Conservation (phyloP, 2,329 filamentous ascomycete genomes). For the Daldinia sp. region DNA sequence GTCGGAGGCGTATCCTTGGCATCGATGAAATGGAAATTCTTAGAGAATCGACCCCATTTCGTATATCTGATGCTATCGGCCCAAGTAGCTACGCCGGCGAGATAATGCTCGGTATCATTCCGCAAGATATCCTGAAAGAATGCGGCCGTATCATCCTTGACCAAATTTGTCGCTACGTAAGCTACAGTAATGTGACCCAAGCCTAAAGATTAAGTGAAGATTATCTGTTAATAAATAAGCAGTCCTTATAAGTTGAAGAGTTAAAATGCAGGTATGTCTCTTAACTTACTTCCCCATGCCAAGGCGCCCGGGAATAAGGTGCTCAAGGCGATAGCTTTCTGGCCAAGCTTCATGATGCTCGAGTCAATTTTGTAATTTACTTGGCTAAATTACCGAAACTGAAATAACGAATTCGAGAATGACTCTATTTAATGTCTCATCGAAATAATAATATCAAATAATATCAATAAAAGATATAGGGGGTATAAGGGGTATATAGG, state of each 20-base stretch:
- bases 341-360: constrained; percentile 45
- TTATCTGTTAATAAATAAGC: constrained; percentile 15
- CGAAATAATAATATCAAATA: too few species aligned
- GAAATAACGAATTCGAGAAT: too few species aligned
- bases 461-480: background rate
- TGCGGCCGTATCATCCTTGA: constrained; percentile 61
- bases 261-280: background rate
- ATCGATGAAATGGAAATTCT: constrained; percentile 74
- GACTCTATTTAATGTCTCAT: background rate
- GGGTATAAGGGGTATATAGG: background rate
- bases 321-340: constrained; percentile 42
- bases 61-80: constrained; percentile 73
- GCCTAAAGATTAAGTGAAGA: constrained; percentile 49
- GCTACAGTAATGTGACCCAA: constrained; percentile 73
- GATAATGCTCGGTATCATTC: constrained; percentile 63
- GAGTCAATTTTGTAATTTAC: background rate
- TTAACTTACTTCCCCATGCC: constrained; percentile 54
- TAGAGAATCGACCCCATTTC: constrained; percentile 67
- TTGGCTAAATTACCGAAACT: background rate
- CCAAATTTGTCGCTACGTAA: constrained; percentile 68
- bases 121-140: constrained; percentile 67
- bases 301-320: constrained; percentile 47
- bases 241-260: background rate
- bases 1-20: constrained; percentile 69
- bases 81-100: constrained; percentile 72